phyloP scores from a whole-genome alignment of 768 basidiomycete genomes.

The Sistotremastrum suecicum region DNA sequence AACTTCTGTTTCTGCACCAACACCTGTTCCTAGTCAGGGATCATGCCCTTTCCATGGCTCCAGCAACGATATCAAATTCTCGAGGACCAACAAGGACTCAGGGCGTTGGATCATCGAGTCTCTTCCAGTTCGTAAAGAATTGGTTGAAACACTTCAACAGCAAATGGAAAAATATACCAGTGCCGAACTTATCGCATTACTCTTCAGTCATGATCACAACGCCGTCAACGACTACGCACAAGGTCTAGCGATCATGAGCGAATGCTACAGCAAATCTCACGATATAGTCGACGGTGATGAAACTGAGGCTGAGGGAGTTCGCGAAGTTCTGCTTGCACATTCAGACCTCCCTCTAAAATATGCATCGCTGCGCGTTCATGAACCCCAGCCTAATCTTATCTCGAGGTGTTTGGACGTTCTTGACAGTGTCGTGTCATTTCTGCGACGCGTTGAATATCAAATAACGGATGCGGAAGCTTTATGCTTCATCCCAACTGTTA shows the following conservation, averaged over 20 bases:
- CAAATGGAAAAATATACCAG: conserved; percentile 86
- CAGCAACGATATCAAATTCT: conserved; percentile 21
- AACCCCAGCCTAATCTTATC: conserved; percentile 80
- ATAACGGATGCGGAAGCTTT: conserved; percentile 76
- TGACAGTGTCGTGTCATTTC: conserved; percentile 61
- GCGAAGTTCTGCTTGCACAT: conserved; percentile 64
- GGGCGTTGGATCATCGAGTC: conserved; percentile 78
- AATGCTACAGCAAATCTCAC: conserved; percentile 53
- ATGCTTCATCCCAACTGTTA: conserved; percentile 79
- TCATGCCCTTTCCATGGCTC: conserved; percentile 18
- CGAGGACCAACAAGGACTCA: conserved; percentile 43
- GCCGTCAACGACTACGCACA: conserved; percentile 83
- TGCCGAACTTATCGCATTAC: conserved; percentile 54
- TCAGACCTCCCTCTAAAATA: conserved; percentile 91
- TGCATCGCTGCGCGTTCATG: conserved; percentile 75
- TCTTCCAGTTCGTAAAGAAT: conserved; percentile 71
- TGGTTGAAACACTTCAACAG: conserved; percentile 69
- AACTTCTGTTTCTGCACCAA: conserved; percentile 14
- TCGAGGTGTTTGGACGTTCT: conserved; percentile 82
- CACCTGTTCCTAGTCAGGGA: conserved; percentile 12
- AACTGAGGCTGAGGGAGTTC: conserved; percentile 30
- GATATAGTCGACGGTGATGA: conserved; percentile 41
- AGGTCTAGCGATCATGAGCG: conserved; percentile 61
- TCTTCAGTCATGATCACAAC: conserved; percentile 94
- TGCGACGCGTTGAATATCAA: conserved; percentile 61